These are phyloP conservation scores for Thuidium tamariscinum DNA, from an alignment of 225 moss, liverwort and hornwort genomes.

Conservation along the genomic window DNA sequence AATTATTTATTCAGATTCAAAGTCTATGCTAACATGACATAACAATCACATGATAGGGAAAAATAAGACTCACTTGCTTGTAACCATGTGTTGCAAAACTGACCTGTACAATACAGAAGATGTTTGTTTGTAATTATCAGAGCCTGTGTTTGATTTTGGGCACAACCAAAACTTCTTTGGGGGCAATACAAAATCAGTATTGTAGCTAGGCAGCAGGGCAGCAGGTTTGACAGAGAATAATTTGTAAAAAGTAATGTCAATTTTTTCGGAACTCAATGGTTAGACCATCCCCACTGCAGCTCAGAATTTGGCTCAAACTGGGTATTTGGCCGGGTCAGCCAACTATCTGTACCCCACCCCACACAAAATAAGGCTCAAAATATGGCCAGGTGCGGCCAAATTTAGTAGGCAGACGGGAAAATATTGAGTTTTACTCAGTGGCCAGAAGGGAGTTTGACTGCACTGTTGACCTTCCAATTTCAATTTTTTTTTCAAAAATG, in stretches of 20 bases:
- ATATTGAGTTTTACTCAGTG: too few species aligned
- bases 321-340: too few species aligned
- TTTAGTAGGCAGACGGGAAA: too few species aligned
- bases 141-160: neutral
- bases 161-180: neutral
- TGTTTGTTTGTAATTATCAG: neutral
- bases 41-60: neutral
- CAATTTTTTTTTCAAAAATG: too few species aligned
- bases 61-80: neutral
- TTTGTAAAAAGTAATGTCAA: neutral
- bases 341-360: too few species aligned
- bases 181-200: neutral
- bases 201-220: neutral
- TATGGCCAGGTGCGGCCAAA: too few species aligned
- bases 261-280: neutral
- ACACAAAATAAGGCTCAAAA: too few species aligned
- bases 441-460: too few species aligned
- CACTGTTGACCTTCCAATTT: too few species aligned
- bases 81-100: neutral
- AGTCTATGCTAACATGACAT: neutral
- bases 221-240: too few species aligned
- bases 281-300: too few species aligned
- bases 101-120: fast-evolving
- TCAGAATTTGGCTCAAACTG: too few species aligned
- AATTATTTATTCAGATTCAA: neutral